A percentile compares a stretch with the other conserved stretches of the same genome.
phyloP scores from a whole-genome alignment of 2,329 filamentous ascomycete genomes.

The Xylariomycetidae sp. region DNA sequence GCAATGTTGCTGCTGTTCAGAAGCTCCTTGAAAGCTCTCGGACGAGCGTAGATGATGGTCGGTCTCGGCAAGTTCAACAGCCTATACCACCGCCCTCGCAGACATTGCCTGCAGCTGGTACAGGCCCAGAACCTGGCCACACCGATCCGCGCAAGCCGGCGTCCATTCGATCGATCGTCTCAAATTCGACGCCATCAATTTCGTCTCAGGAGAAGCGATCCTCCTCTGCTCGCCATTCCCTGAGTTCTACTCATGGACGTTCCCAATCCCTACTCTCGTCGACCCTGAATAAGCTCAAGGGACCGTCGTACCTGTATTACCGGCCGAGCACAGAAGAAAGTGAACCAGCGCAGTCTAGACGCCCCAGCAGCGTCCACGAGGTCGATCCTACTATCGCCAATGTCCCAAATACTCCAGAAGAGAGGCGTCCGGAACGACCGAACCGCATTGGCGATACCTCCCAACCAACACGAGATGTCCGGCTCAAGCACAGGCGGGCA shows the following conservation, averaged over 20 bases:
- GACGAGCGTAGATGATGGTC: slow-evolving; percentile 11
- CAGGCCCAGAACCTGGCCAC: slow-evolving; percentile 12
- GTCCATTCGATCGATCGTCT: slow-evolving; percentile 20
- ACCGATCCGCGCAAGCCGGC: slow-evolving; percentile 20
- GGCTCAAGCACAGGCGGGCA: slow-evolving; percentile 10
- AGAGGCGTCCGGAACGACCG: slow-evolving; percentile 5
- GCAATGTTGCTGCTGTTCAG: slow-evolving; percentile 20
- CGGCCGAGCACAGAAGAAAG: slow-evolving; percentile 13
- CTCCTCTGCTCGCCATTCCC: slow-evolving; percentile 14
- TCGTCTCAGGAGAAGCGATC: slow-evolving; percentile 23
- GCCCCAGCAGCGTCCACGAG: slow-evolving; percentile 13
- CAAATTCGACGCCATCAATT: slow-evolving; percentile 22
- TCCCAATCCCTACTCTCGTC: slow-evolving; percentile 27
- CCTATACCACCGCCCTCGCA: slow-evolving; percentile 12
- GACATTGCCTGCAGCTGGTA: slow-evolving; percentile 7
- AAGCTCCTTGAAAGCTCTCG: slow-evolving; percentile 17
- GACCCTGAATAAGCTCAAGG: slow-evolving; percentile 24
- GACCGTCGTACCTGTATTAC: slow-evolving; percentile 27
- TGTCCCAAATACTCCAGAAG: background rate
- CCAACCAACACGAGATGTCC: no score
- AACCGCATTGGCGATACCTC: no score
- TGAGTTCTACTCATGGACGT: slow-evolving; percentile 20
- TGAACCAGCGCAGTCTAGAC: slow-evolving; percentile 8
- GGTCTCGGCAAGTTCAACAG: slow-evolving; percentile 7
- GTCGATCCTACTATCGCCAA: slow-evolving; percentile 2